Evolutionary conservation across 2,329 filamentous ascomycete species (phyloP).

Genomic region (Fusarium denticulatum): DNA sequence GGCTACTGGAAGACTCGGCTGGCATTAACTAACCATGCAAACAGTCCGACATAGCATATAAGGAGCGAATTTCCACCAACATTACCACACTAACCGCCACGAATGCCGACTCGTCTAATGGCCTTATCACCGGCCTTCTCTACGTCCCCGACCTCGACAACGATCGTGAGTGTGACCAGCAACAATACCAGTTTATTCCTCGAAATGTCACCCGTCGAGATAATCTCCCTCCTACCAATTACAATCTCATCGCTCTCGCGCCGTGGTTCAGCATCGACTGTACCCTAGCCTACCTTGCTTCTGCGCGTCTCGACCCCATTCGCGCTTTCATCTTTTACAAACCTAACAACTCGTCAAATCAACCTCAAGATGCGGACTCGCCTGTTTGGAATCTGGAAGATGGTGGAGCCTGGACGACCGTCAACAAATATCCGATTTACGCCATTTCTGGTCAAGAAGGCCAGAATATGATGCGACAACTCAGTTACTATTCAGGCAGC

Average conservation of each 20-base stretch:
- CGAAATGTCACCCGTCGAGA: slow-evolving; percentile 75
- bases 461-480: slow-evolving; percentile 72
- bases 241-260: slow-evolving; percentile 81
- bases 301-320: slow-evolving; percentile 66
- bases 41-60: slow-evolving; percentile 61
- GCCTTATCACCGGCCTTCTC: slow-evolving; percentile 78
- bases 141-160: slow-evolving; percentile 79
- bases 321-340: slow-evolving; percentile 72
- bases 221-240: slow-evolving; percentile 75
- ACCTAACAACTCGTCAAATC: slow-evolving; percentile 63
- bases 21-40: slow-evolving; percentile 32
- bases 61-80: slow-evolving; percentile 62
- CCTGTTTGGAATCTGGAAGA: slow-evolving; percentile 77
- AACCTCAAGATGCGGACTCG: slow-evolving; percentile 73
- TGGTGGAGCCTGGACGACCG: slow-evolving; percentile 73
- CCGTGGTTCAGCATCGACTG: slow-evolving; percentile 85
- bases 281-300: slow-evolving; percentile 75
- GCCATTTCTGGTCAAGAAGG: slow-evolving; percentile 78
- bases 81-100: slow-evolving; percentile 81
- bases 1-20: not conserved
- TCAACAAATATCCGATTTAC: slow-evolving; percentile 83
- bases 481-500: slow-evolving; percentile 82
- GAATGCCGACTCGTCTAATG: slow-evolving; percentile 67
- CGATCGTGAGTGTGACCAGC: slow-evolving; percentile 69
- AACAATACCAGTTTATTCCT: slow-evolving; percentile 74